phyloP scores from a whole-genome alignment of 2,329 filamentous ascomycete species.

The Cryphonectria carpinicola region DNA sequence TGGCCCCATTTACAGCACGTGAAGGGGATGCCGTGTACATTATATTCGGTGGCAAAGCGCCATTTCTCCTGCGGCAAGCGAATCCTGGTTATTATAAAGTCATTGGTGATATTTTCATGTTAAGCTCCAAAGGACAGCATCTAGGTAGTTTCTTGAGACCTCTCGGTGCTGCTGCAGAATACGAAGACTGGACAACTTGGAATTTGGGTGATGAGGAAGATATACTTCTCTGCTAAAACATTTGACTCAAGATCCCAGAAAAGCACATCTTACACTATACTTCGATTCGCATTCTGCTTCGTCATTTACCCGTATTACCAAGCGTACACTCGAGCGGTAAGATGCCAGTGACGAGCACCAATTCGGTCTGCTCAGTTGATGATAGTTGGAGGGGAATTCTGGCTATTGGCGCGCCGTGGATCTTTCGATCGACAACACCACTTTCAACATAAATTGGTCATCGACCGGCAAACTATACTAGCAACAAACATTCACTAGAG shows the following conservation, averaged over 20 bases:
- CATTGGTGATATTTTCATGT: background rate
- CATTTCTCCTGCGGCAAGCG: background rate
- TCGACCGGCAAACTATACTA: background rate
- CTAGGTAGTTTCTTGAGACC: background rate
- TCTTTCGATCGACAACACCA: too few species aligned
- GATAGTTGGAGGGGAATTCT: background rate
- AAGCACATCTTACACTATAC: background rate
- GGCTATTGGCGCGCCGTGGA: too few species aligned
- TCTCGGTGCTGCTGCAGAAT: background rate
- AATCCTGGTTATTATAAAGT: background rate
- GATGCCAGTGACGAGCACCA: background rate
- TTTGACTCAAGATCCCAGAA: background rate
- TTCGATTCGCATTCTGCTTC: background rate
- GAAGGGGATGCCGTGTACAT: background rate
- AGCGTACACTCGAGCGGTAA: background rate
- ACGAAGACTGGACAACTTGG: background rate
- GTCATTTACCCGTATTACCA: background rate
- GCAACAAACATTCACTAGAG: too few species aligned
- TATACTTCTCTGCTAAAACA: background rate
- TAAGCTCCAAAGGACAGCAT: background rate
- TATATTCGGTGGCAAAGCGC: background rate
- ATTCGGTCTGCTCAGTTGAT: background rate
- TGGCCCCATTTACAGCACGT: background rate
- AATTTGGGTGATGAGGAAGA: background rate
- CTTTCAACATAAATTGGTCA: background rate